These are phyloP conservation scores for Lactarius sp. DNA, from an alignment of 768 basidiomycete genomes.

Conservation along the genomic window DNA sequence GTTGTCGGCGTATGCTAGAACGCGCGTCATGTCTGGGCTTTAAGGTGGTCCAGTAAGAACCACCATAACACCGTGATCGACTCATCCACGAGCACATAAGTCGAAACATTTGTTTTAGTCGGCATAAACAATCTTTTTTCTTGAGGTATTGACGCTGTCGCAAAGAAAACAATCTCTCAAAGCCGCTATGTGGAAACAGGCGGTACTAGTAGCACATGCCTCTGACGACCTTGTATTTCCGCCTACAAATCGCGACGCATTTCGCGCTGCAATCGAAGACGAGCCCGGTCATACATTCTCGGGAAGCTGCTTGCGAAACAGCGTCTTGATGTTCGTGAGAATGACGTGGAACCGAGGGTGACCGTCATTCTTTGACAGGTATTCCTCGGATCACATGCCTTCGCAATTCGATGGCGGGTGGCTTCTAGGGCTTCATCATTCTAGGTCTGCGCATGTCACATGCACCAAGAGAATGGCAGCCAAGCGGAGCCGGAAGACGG, in stretches of 20 bases:
- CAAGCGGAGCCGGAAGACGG: constrained; percentile 44
- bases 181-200: constrained; percentile 90
- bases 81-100: not conserved
- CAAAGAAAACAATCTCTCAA: constrained; percentile 98
- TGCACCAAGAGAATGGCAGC: constrained; percentile 13
- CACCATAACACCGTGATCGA: constrained; percentile 79
- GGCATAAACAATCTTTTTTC: constrained; percentile 65
- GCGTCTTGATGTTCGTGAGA: constrained; percentile 90
- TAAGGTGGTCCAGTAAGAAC: constrained; percentile 98
- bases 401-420: constrained; percentile 73
- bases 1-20: constrained; percentile 97
- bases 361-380: constrained; percentile 80
- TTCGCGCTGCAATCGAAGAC: constrained; percentile 93
- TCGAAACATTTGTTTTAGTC: not conserved
- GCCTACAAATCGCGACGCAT: constrained; percentile 89
- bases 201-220: constrained; percentile 82
- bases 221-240: constrained; percentile 92
- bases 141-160: constrained; percentile 93
- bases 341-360: constrained; percentile 74
- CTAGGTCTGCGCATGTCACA: constrained; percentile 1
- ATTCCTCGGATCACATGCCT: constrained; percentile 78
- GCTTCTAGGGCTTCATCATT: constrained; percentile 62
- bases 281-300: constrained; percentile 94
- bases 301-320: constrained; percentile 96
- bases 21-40: constrained; percentile 87